phyloP scores from a whole-genome alignment of 352 stramenopile species.

The Globisporangium abappressorium region DNA sequence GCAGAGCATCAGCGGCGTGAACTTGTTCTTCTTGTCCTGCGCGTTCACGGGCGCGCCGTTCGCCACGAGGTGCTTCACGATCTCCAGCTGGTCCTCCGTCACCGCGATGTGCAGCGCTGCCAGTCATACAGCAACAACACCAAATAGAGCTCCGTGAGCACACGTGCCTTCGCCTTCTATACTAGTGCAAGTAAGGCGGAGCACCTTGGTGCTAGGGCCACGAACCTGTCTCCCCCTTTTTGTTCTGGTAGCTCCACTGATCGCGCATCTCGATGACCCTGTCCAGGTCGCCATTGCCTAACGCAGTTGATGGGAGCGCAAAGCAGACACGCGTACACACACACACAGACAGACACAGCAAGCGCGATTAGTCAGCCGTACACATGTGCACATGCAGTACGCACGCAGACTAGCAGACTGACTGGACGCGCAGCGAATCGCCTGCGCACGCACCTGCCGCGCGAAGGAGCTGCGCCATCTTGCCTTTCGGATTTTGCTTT shows the following conservation, averaged over 20 bases:
- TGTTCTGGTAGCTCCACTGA: constrained; percentile 76
- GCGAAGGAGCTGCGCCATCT: constrained; percentile 47
- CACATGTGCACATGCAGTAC: not conserved
- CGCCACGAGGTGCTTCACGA: constrained; percentile 67
- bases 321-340: not conserved
- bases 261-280: constrained; percentile 65
- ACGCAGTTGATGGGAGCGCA: not conserved
- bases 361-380: not conserved
- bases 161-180: not conserved
- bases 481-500: not conserved
- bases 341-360: not conserved
- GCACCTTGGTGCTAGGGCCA: not conserved
- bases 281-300: constrained; percentile 70
- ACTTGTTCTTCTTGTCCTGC: constrained; percentile 75
- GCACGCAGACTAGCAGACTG: too few relatives aligned
- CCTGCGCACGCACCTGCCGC: constrained; percentile 27
- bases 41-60: constrained; percentile 67
- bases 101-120: constrained; percentile 71
- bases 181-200: not conserved
- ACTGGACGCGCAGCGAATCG: not conserved
- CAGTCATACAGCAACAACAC: not conserved
- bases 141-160: not conserved
- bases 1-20: constrained; percentile 75
- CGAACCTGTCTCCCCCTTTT: constrained; percentile 77
- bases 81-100: constrained; percentile 63